Percentiles rank a stretch among this genome's conserved stretches.
Evolutionary conservation across 1,284 basidiomycete genomes (phyloP).

Genomic region (Ustilago curta): DNA sequence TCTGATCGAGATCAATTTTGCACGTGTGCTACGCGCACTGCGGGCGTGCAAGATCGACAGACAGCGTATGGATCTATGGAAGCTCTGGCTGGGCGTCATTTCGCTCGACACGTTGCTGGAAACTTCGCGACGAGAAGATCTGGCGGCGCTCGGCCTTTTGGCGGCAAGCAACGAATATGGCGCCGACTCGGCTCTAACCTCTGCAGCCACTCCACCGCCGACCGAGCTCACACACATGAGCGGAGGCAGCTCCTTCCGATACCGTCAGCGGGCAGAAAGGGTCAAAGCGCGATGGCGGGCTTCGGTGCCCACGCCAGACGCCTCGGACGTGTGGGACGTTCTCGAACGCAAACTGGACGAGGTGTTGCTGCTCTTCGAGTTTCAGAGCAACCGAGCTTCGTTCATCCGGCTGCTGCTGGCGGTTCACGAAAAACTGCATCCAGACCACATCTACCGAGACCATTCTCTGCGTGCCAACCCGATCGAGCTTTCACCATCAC

Average conservation of each 20-base stretch:
- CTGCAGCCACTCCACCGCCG: slow-evolving; percentile 4
- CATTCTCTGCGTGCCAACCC: slow-evolving; percentile 38
- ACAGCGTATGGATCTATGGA: slow-evolving; percentile 63
- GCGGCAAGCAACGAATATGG: slow-evolving; percentile 5
- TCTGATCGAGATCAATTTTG: slow-evolving; percentile 64
- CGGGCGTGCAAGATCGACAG: slow-evolving; percentile 62
- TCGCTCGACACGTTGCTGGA: slow-evolving; percentile 43
- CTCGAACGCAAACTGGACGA: slow-evolving; percentile 59
- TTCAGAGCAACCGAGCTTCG: slow-evolving; percentile 51
- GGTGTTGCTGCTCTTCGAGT: slow-evolving; percentile 58
- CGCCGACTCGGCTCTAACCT: slow-evolving; percentile 3
- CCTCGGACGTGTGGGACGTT: slow-evolving; percentile 61
- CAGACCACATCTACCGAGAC: slow-evolving; percentile 47
- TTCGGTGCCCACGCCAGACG: slow-evolving; percentile 35
- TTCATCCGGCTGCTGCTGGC: slow-evolving; percentile 52
- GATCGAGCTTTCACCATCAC: slow-evolving; percentile 41
- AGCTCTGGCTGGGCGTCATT: slow-evolving; percentile 59
- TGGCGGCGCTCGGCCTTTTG: slow-evolving; percentile 36
- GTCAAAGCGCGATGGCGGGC: slow-evolving; percentile 40
- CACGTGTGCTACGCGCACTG: slow-evolving; percentile 54
- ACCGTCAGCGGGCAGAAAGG: slow-evolving; percentile 40
- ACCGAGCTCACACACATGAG: slow-evolving; percentile 22
- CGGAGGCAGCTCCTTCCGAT: slow-evolving; percentile 45
- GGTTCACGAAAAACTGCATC: slow-evolving; percentile 51
- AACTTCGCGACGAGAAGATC: slow-evolving; percentile 29